Base-by-base conservation (phyloP, 768 basidiomycete genomes). In the Agrocybe pediades region DNA sequence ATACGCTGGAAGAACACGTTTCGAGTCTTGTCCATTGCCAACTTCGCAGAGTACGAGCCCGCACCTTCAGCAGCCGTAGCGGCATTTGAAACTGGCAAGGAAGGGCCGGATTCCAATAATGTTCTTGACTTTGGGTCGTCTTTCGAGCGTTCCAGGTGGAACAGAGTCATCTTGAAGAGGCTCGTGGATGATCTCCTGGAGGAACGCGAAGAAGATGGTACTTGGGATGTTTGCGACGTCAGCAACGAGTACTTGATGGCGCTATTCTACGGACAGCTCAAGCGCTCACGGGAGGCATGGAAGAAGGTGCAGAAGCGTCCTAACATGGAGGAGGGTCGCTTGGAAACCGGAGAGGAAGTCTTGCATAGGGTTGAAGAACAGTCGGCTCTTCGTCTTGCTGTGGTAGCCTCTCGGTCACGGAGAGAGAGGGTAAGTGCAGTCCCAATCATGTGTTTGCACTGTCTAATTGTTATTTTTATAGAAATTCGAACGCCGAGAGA, bases 251-350 rank as follows among this genome's bases (percentile, higher is more conserved):
- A 49, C 21, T 15, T 49, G 11, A 9, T 39, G 8, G 47, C 47
- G 21, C 19, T 49, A 13, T 36, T 49, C 33, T 33, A 49, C 19
- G 33, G 47, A 20, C 47, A 49, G 39, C 47, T 49, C 13, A 49
- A 49, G 17, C 47, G 47, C 3, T 49, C 47, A 9, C 3, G 47
- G 15, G 30, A 49, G 21, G 47, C 47, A 16, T 49, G 47, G 47
- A 33, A 13, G 20, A 27, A 16, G 11, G 47, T 49, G 6, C 47
- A 49, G 17, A 20, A 9, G 9, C 47, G 47, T 23, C 47, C 47
- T 16, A 25, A 33, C 17, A 20, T 49, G 5, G 29, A 17, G 13
- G 24, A 49, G 9, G 29, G 33, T 9, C 30, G 30, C 6, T 20
- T 49, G 33, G 47, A 49, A 23, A 49, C 47, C 9, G 5, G 13